Evolutionary conservation across 495 filamentous ascomycete genomes (phyloP), one percentile per base, ranked within the genome.

Genomic region (Annulohypoxylon moriforme): DNA sequence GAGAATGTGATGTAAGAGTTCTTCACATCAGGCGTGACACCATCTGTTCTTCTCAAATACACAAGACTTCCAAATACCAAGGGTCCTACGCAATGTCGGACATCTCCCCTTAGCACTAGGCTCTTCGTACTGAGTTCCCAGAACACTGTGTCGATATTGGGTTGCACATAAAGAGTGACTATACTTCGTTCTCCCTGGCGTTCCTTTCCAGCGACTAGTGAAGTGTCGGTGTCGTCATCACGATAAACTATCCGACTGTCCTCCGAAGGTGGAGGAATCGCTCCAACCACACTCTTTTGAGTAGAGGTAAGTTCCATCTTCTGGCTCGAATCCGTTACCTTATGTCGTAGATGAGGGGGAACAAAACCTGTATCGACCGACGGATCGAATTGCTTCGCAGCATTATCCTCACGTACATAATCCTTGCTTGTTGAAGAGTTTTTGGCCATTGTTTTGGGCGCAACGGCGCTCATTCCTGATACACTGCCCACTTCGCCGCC

Each of bases 31-130:
- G 58, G 18, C 4, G 31, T 13, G 10, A 1, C 22, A 4, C 11
- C 36, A 13, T 42, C 34, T 25, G 40, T 36, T 61, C 64, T 53
- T 4, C 69, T 52, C 8, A 69, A 11, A 18, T 42, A 33, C 20
- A 64, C 50, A 5, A 5, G 29, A 11, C 31, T 52, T 27, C 59
- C 69, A 9, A 25, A 11, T 5, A 25, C 24, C 3, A 42, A 22
- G 2, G 52, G 59, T 5, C 5, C 7, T 14, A 73, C 24, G 10
- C 53, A 68, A 14, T 25, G 20, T 11, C 70, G 65, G 25, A 73
- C 34, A 25, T 73, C 70, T 13, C 65, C 70, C 20, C 40, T 60
- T 6, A 61, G 9, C 31, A 36, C 36, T 27, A 20, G 18, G 4
- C 52, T 36, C 1, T 57, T 14, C 3, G 36, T 20, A 2, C 13